These are phyloP conservation scores for Sporisorium graminicola DNA, from an alignment of 1,284 basidiomycete genomes.

Conservation along the genomic window DNA sequence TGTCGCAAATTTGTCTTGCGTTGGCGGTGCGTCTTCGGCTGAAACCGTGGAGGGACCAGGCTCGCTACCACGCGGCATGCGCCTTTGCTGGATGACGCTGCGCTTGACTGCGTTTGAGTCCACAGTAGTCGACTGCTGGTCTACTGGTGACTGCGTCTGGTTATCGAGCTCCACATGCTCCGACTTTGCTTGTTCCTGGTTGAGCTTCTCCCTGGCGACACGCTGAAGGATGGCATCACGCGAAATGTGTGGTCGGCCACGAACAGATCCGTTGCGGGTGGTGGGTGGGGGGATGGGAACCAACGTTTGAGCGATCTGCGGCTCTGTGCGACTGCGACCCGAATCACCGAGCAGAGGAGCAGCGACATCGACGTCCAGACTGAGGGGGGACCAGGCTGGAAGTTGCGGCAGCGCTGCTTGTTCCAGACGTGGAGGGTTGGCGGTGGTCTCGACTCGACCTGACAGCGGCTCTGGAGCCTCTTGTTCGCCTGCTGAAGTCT, in stretches of 20 bases:
- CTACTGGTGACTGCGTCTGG: background rate
- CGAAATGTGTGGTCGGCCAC: constrained; percentile 65
- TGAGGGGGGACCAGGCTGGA: constrained; percentile 65
- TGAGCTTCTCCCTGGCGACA: constrained; percentile 56
- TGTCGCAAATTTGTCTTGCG: constrained; percentile 1
- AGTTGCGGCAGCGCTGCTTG: constrained; percentile 51
- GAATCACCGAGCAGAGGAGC: constrained; percentile 23
- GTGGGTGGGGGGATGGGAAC: constrained; percentile 18
- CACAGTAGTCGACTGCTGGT: background rate
- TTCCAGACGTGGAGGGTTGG: constrained; percentile 1
- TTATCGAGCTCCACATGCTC: background rate
- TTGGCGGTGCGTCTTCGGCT: background rate
- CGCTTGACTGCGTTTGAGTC: constrained; percentile 14
- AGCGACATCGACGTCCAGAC: constrained; percentile 33
- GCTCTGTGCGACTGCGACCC: constrained; percentile 29
- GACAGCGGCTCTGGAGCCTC: constrained; percentile 14
- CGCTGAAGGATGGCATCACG: constrained; percentile 64
- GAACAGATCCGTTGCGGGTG: constrained; percentile 15
- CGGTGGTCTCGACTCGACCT: constrained; percentile 6
- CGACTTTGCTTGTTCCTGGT: constrained; percentile 34
- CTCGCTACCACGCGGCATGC: constrained; percentile 39
- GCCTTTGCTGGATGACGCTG: constrained; percentile 17
- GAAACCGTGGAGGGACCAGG: constrained; percentile 19
- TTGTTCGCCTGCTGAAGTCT: constrained; percentile 4
- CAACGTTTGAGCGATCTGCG: constrained; percentile 6